phyloP scores from a whole-genome alignment of 345 rosid genomes.

The Eucalyptus erythrocorys region DNA sequence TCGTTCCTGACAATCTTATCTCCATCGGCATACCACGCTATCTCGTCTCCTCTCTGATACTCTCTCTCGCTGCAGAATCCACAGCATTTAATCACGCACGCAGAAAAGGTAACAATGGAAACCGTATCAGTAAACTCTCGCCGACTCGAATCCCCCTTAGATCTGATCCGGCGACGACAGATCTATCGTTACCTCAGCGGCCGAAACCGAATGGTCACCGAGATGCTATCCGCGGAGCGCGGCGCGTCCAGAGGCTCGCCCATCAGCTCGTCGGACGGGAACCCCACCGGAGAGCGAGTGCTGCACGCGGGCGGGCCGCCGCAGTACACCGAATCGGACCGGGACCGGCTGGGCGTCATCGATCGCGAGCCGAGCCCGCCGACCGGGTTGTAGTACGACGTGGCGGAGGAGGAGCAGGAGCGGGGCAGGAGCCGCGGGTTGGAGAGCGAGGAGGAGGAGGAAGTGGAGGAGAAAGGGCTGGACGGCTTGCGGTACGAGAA shows the following conservation, averaged over 20 bases:
- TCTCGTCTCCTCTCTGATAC: conserved; percentile 91
- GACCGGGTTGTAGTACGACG: conserved; percentile 36
- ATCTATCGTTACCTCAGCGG: conserved; percentile 87
- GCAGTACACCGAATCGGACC: conserved; percentile 40
- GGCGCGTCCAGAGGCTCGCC: conserved; percentile 51
- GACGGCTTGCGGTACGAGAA: conserved; percentile 66
- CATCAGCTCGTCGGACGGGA: conserved; percentile 56
- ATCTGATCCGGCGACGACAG: conserved; percentile 36
- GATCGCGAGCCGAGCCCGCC: conserved; percentile 56
- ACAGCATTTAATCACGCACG: not conserved
- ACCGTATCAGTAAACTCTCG: not conserved
- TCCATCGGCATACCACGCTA: conserved; percentile 94
- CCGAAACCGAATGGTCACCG: conserved; percentile 94
- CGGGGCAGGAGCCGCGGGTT: conserved; percentile 61
- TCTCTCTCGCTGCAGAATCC: conserved; percentile 68
- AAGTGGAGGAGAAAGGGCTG: conserved; percentile 67
- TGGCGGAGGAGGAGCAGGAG: conserved; percentile 61
- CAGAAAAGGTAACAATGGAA: not conserved
- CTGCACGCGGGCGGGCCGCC: conserved; percentile 24
- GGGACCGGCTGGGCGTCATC: conserved; percentile 61
- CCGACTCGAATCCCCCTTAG: conserved; percentile 6
- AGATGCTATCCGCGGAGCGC: conserved; percentile 78
- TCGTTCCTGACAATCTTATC: conserved; percentile 88
- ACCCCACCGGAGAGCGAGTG: conserved; percentile 34
- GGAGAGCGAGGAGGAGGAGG: conserved; percentile 61